These are phyloP conservation scores for Volvariella volvacea DNA, from an alignment of 1,284 basidiomycete genomes.

Conservation along the genomic window DNA sequence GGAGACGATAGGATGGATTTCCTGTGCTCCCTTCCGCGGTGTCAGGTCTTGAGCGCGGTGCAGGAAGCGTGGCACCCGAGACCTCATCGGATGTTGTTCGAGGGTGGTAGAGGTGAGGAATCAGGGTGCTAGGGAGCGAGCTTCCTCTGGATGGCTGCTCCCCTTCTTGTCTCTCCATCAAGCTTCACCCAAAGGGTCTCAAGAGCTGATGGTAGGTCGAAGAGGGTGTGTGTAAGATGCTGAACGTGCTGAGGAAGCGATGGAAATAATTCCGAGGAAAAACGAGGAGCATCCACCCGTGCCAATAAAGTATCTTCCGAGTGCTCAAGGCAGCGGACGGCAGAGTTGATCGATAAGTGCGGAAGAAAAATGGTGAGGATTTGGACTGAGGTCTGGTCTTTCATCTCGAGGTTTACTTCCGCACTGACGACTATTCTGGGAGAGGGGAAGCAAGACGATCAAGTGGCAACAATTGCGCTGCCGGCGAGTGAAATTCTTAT, in stretches of 20 bases:
- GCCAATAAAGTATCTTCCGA: conserved; percentile 14
- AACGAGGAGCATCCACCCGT: conserved; percentile 21
- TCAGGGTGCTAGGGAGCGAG: conserved; percentile 42
- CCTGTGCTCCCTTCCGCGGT: neutral
- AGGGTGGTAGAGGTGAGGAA: conserved; percentile 36
- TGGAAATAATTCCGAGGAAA: conserved; percentile 13
- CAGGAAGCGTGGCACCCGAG: conserved; percentile 12
- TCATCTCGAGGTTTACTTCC: conserved; percentile 25
- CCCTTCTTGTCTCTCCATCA: conserved; percentile 27
- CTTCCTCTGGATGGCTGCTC: conserved; percentile 25
- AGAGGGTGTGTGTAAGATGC: conserved; percentile 8
- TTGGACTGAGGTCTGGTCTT: conserved; percentile 18
- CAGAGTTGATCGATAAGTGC: conserved; percentile 23
- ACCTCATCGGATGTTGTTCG: conserved; percentile 23
- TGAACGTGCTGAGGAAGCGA: conserved; percentile 14
- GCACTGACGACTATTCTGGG: conserved; percentile 16
- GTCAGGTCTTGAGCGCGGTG: neutral
- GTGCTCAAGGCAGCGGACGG: conserved; percentile 15
- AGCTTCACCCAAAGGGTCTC: conserved; percentile 9
- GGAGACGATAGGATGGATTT: neutral
- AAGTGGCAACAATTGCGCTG: conserved; percentile 9
- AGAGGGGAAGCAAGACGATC: conserved; percentile 11
- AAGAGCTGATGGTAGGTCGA: conserved; percentile 11
- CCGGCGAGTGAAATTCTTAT: neutral
- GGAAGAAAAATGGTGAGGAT: conserved; percentile 21